phyloP scores from a whole-genome alignment of 2,329 filamentous ascomycete genomes.

The Pseudohalonectria lignicola region DNA sequence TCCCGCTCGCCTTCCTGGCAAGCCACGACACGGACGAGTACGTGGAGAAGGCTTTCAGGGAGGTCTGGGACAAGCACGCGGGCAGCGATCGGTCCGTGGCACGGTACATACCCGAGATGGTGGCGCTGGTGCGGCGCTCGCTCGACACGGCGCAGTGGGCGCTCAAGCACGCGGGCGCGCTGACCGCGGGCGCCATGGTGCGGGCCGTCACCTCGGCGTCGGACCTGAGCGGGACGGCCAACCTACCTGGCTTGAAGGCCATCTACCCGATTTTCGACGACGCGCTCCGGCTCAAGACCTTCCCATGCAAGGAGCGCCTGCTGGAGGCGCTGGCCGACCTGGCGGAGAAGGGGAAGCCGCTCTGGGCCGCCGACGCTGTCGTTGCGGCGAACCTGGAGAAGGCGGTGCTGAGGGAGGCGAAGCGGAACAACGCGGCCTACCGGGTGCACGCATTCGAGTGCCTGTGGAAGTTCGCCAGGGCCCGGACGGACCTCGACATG shows the following conservation, averaged over 20 bases:
- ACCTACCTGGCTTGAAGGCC: slow-evolving; percentile 44
- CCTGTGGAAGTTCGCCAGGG: slow-evolving; percentile 62
- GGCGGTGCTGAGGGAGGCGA: slow-evolving; percentile 76
- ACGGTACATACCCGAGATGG: slow-evolving; percentile 77
- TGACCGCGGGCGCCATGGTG: slow-evolving; percentile 66
- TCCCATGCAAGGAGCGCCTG: slow-evolving; percentile 81
- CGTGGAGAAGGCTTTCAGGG: slow-evolving; percentile 66
- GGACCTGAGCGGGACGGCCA: slow-evolving; percentile 28
- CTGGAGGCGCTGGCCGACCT: slow-evolving; percentile 72
- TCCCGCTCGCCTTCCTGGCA: slow-evolving; percentile 82
- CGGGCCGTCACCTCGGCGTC: slow-evolving; percentile 51
- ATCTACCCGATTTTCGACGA: slow-evolving; percentile 82
- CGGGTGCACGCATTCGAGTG: slow-evolving; percentile 62
- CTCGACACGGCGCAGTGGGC: slow-evolving; percentile 79
- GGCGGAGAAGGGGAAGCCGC: slow-evolving; percentile 47
- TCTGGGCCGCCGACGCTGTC: slow-evolving; percentile 39
- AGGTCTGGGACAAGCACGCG: slow-evolving; percentile 85
- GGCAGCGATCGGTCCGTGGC: slow-evolving; percentile 73
- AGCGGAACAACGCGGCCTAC: slow-evolving; percentile 81
- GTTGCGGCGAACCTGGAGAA: slow-evolving; percentile 62
- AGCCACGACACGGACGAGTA: slow-evolving; percentile 78
- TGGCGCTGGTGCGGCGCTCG: slow-evolving; percentile 52
- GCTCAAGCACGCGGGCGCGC: slow-evolving; percentile 78
- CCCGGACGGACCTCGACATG: slow-evolving; percentile 63
- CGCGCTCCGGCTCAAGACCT: slow-evolving; percentile 78